These are phyloP conservation scores for Citrus australasica DNA, from an alignment of 345 rosid genomes.

Conservation along the genomic window DNA sequence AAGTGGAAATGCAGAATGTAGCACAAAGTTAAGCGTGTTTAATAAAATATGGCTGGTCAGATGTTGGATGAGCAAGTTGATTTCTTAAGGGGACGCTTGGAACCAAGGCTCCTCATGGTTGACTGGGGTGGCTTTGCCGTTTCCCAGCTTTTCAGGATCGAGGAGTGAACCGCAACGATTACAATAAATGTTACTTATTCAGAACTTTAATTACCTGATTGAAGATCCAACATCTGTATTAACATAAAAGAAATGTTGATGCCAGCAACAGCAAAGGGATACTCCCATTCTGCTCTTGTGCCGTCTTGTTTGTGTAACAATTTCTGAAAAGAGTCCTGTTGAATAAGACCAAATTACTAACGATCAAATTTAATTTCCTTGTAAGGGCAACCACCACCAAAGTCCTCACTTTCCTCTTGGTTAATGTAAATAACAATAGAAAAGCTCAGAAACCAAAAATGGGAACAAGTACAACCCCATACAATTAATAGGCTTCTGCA, in stretches of 20 bases:
- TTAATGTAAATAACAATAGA: not conserved
- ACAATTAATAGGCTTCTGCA: not conserved
- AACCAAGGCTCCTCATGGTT: not conserved
- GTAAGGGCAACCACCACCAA: not conserved
- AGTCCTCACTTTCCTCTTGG: not conserved
- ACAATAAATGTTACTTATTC: not conserved
- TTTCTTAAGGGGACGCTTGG: not conserved
- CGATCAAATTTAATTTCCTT: not conserved
- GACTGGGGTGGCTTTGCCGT: not conserved
- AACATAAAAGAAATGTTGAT: conserved; percentile 92
- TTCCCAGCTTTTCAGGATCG: not conserved
- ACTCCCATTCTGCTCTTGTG: conserved; percentile 88
- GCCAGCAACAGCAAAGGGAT: conserved; percentile 97
- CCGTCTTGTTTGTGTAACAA: conserved; percentile 87
- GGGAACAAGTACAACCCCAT: not conserved
- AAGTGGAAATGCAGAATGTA: not conserved
- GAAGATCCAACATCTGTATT: conserved; percentile 83
- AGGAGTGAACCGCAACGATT: not conserved
- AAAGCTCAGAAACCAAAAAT: not conserved
- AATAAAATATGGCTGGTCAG: not conserved
- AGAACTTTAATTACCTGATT: conserved; percentile 52
- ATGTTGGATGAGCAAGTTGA: not conserved
- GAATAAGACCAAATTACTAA: conserved; percentile 6
- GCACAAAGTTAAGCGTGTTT: not conserved
- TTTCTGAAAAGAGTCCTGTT: conserved; percentile 72